Evolutionary conservation across 2,329 filamentous ascomycete species (phyloP).

Genomic region (Fusarium sp.): DNA sequence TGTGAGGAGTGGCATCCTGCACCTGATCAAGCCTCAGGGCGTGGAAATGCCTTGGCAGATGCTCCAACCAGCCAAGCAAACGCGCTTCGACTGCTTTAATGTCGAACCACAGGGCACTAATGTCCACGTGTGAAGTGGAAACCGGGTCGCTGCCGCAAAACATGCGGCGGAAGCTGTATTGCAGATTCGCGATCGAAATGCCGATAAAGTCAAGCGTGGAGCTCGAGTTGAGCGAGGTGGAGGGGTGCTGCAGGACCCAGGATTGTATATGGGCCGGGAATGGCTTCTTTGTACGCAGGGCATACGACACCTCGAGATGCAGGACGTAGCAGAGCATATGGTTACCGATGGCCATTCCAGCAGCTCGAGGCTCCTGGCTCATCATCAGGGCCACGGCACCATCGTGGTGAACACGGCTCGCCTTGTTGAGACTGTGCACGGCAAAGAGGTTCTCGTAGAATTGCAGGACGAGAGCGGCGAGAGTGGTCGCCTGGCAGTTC

Average conservation of each 20-base stretch:
- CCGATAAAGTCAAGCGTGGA: constrained; percentile 12
- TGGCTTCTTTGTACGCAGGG: constrained; percentile 1
- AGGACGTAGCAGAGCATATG: constrained; percentile 8
- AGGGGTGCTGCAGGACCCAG: neutral
- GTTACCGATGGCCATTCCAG: neutral
- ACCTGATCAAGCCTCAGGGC: constrained; percentile 1
- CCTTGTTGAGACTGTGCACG: neutral
- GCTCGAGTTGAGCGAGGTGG: constrained; percentile 7
- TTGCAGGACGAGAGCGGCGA: constrained; percentile 17
- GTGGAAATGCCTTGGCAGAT: constrained; percentile 8
- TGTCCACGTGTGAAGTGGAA: neutral
- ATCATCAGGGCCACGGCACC: constrained; percentile 16
- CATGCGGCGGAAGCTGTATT: constrained; percentile 3
- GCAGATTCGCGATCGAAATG: constrained; percentile 8
- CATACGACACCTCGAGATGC: constrained; percentile 5
- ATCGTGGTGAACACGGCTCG: constrained; percentile 8
- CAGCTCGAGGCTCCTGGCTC: neutral
- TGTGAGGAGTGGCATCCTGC: neutral
- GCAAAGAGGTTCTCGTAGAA: constrained; percentile 22
- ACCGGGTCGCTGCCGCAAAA: neutral
- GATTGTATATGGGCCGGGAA: constrained; percentile 7
- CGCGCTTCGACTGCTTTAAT: neutral
- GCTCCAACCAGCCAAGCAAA: constrained; percentile 7
- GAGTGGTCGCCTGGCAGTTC: constrained; percentile 4
- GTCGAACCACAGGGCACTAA: constrained; percentile 3